These are phyloP conservation scores for Xerocomellus intermedius DNA, from an alignment of 768 basidiomycete genomes.

Conservation along the genomic window DNA sequence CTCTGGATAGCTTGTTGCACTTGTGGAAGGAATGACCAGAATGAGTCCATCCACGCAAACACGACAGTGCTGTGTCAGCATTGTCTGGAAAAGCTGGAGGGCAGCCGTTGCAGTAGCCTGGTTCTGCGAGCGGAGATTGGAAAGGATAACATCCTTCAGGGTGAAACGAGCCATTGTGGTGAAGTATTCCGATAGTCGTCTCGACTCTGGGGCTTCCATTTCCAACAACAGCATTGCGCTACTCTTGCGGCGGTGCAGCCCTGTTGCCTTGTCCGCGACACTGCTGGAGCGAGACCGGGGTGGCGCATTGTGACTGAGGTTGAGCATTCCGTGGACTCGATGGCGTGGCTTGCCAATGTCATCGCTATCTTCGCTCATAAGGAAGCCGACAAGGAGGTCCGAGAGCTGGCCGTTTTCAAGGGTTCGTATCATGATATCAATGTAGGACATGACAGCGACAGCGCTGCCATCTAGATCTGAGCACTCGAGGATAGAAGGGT, in stretches of 20 bases:
- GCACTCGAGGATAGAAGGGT: constrained; percentile 91
- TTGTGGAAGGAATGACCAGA: constrained; percentile 62
- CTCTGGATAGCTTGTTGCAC: constrained; percentile 73
- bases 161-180: constrained; percentile 88
- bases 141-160: constrained; percentile 81
- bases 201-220: constrained; percentile 73
- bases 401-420: constrained; percentile 67
- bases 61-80: constrained; percentile 68
- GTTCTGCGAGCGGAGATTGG: constrained; percentile 70
- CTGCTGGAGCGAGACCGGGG: constrained; percentile 32
- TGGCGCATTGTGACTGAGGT: constrained; percentile 37
- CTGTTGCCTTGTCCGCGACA: constrained; percentile 40
- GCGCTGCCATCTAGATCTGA: constrained; percentile 93
- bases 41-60: constrained; percentile 67
- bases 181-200: constrained; percentile 76
- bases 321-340: constrained; percentile 41
- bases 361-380: constrained; percentile 83
- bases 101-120: constrained; percentile 71
- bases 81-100: constrained; percentile 74
- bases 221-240: constrained; percentile 90
- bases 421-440: constrained; percentile 83
- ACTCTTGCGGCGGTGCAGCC: constrained; percentile 67
- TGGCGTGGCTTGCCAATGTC: constrained; percentile 51
- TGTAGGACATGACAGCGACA: constrained; percentile 93
- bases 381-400: constrained; percentile 71